Evolutionary conservation across 2,329 filamentous ascomycete genomes (phyloP).

Genomic region (Hypoxylon sp.): DNA sequence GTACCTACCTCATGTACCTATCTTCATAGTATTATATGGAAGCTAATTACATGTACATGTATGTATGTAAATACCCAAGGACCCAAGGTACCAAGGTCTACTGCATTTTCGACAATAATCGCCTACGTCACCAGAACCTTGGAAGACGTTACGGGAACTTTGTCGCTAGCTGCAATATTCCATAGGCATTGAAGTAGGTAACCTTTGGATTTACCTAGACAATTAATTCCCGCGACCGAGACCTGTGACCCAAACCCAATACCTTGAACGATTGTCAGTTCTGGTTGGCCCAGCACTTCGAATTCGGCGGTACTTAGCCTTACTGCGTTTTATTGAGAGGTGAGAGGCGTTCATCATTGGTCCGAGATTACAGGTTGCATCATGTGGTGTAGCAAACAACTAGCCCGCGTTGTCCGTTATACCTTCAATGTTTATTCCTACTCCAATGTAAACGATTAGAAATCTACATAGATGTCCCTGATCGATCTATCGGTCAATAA

Average conservation of each 20-base stretch:
- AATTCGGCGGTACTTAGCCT: conserved; percentile 47
- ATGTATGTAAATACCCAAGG: too few species aligned
- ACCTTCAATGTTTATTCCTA: neutral
- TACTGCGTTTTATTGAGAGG: conserved; percentile 43
- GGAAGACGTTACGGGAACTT: conserved; percentile 26
- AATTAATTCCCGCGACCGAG: conserved; percentile 43
- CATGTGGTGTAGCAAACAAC: conserved; percentile 48
- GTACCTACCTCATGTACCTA: too few species aligned
- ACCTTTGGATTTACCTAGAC: conserved; percentile 38
- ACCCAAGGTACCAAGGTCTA: too few species aligned
- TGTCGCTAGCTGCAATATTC: conserved; percentile 43
- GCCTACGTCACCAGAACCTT: neutral
- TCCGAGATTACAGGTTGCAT: conserved; percentile 28
- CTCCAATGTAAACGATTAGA: neutral
- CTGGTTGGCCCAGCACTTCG: conserved; percentile 38
- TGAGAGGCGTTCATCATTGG: conserved; percentile 38
- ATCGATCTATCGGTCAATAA: neutral
- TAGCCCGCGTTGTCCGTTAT: conserved; percentile 20
- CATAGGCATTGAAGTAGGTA: conserved; percentile 46
- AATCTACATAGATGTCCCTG: neutral
- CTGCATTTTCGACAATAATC: neutral
- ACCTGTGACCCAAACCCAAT: conserved; percentile 17
- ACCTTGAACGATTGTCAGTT: conserved; percentile 8
- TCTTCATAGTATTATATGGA: neutral
- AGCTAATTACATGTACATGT: too few species aligned